Evolutionary conservation across 345 rosid genomes (phyloP), one percentile per base, ranked within the genome.

Genomic region (Melaleuca quinquenervia): DNA sequence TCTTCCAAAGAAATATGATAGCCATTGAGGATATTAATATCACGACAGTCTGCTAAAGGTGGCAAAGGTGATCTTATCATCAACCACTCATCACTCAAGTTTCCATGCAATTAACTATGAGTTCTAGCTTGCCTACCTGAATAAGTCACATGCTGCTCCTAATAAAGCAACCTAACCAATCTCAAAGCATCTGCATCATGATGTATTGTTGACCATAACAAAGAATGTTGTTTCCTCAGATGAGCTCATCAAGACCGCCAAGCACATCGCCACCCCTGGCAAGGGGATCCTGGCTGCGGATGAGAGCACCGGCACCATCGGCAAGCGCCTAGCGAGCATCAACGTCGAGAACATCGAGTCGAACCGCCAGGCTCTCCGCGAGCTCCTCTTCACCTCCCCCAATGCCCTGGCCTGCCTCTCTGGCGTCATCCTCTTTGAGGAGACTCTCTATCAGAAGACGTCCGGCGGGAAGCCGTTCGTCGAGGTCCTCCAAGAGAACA

Each of bases 291-390:
- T 97, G 89, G 99, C 99, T 0, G 99, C 99, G 8, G 98, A 97
- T 41, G 98, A 96, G 94, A 97, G 98, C 92, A 97, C 98, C 0
- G 98, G 99, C 86, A 97, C 99, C 89, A 96, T 97, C 1, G 98
- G 99, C 58, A 97, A 96, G 94, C 96, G 99, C 82, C 92, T 97
- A 20, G 85, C 98, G 24, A 89, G 99, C 93, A 96, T 97, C 87
- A 96, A 92, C 64, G 96, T 97, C 6, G 99, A 97, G 90, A 97
- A 97, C 88, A 90, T 94, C 5, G 99, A 95, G 89, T 92, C 98
- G 82, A 97, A 97, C 90, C 98, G 99, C 84, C 98, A 97, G 90
- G 93, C 98, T 58, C 96, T 96, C 8, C 96, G 98, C 11, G 94
- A 97, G 91, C 98, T 97, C 88, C 99, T 97, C 88, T 95, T 97